Evolutionary conservation across 768 basidiomycete genomes (phyloP).

Genomic region (Boletus pseudopeckii): DNA sequence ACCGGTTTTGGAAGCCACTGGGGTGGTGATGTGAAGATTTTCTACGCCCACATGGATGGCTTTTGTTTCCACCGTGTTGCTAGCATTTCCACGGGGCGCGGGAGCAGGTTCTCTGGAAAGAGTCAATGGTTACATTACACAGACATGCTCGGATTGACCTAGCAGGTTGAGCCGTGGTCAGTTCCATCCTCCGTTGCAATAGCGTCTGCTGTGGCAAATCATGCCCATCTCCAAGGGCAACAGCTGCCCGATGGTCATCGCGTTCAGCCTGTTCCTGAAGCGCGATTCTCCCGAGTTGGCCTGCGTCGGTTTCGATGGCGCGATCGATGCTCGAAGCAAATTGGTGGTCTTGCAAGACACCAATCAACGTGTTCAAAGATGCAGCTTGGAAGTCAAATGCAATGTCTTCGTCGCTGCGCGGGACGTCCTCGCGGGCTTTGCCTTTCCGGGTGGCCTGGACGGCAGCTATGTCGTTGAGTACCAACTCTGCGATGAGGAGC

Average conservation of each 20-base stretch:
- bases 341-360: constrained; percentile 34
- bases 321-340: constrained; percentile 43
- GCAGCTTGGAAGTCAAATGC: constrained; percentile 43
- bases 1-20: neutral
- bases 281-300: constrained; percentile 29
- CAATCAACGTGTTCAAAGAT: constrained; percentile 30
- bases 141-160: constrained; percentile 1
- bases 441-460: constrained; percentile 37
- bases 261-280: constrained; percentile 36
- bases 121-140: neutral
- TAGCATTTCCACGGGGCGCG: neutral
- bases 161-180: neutral
- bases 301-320: constrained; percentile 37
- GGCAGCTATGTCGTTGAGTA: constrained; percentile 40
- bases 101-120: constrained; percentile 1
- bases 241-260: constrained; percentile 42
- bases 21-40: neutral
- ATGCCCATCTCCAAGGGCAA: constrained; percentile 34
- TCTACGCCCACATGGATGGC: neutral
- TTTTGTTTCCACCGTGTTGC: neutral
- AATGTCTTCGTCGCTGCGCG: constrained; percentile 41
- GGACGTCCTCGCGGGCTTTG: constrained; percentile 29
- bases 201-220: constrained; percentile 17
- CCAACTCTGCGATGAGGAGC: constrained; percentile 39
- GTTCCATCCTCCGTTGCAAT: constrained; percentile 15